Conservation (phyloP, 1,284 basidiomycete genomes). For the Mixia osmundae region DNA sequence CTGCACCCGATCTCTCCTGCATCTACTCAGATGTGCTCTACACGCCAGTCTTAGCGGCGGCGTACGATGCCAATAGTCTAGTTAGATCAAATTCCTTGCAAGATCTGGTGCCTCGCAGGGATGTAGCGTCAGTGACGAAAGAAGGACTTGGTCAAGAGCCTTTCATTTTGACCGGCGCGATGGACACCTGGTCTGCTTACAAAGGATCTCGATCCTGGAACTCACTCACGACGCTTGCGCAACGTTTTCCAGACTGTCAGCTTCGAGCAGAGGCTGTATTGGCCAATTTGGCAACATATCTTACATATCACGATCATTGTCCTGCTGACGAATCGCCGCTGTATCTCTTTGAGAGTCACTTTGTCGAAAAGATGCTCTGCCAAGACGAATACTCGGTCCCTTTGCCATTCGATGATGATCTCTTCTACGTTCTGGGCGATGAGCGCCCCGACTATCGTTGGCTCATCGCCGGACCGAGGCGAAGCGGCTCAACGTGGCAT, state of each 20-base stretch:
- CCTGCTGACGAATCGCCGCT: conserved; percentile 19
- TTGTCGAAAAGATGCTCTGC: conserved; percentile 17
- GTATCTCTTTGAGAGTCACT: conserved; percentile 20
- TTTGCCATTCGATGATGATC: conserved; percentile 17
- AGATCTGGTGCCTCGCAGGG: conserved; percentile 7
- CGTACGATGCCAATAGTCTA: conserved; percentile 10
- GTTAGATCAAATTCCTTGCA: conserved; percentile 5
- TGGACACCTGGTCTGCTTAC: conserved; percentile 14
- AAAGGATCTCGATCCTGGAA: conserved; percentile 7
- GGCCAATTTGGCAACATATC: conserved; percentile 15
- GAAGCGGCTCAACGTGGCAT: conserved; percentile 21
- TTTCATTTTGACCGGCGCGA: conserved; percentile 16
- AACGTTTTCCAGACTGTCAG: conserved; percentile 11
- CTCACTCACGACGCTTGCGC: conserved; percentile 13
- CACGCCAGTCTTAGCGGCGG: conserved; percentile 18
- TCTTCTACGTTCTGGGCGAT: conserved; percentile 18
- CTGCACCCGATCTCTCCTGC: conserved; percentile 8
- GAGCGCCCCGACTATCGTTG: conserved; percentile 20
- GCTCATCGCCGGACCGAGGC: conserved; percentile 20
- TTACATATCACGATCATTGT: conserved; percentile 15
- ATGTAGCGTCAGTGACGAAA: too few relatives aligned
- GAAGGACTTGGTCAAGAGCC: too few relatives aligned
- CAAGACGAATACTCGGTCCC: conserved; percentile 17
- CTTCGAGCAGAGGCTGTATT: conserved; percentile 20
- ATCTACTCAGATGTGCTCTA: conserved; percentile 21